Evolutionary conservation across 2,329 filamentous ascomycete species (phyloP).

Genomic region (Mariannaea elegans): DNA sequence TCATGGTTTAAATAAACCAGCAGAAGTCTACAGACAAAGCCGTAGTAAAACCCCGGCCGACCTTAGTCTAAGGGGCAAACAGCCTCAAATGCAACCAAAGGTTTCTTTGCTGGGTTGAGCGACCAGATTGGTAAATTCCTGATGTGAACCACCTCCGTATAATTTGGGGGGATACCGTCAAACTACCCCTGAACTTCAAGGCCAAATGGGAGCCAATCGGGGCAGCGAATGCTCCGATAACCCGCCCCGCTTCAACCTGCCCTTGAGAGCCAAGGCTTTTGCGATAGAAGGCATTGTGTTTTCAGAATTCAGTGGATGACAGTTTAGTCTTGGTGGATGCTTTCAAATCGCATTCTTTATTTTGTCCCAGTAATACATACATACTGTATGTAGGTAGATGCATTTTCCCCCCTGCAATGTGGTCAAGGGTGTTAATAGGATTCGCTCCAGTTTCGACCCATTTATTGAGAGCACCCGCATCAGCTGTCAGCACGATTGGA

Average conservation of each 20-base stretch:
- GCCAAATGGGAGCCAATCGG: not conserved
- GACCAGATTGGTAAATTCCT: not conserved
- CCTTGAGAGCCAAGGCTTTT: not conserved
- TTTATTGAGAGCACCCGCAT: too few relatives aligned
- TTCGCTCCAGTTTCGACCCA: too few relatives aligned
- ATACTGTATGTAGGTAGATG: too few relatives aligned
- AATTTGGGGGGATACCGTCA: not conserved
- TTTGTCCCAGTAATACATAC: too few relatives aligned
- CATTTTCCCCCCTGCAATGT: too few relatives aligned
- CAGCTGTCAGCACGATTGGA: too few relatives aligned
- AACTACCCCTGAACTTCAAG: not conserved
- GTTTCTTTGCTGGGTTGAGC: too few relatives aligned
- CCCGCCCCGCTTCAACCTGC: not conserved
- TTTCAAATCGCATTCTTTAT: too few relatives aligned
- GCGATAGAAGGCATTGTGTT: not conserved
- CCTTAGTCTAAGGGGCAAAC: not conserved
- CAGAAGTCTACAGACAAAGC: slow-evolving; percentile 1
- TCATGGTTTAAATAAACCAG: slow-evolving; percentile 18
- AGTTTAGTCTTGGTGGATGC: not conserved
- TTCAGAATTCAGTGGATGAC: not conserved
- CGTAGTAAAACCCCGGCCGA: too few relatives aligned
- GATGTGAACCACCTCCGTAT: not conserved
- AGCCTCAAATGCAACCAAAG: not conserved
- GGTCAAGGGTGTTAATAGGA: too few relatives aligned
- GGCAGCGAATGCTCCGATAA: not conserved